Evolutionary conservation across 495 filamentous ascomycete genomes (phyloP), one percentile per base, ranked within the genome.

Genomic region (Annulohypoxylon stygium): DNA sequence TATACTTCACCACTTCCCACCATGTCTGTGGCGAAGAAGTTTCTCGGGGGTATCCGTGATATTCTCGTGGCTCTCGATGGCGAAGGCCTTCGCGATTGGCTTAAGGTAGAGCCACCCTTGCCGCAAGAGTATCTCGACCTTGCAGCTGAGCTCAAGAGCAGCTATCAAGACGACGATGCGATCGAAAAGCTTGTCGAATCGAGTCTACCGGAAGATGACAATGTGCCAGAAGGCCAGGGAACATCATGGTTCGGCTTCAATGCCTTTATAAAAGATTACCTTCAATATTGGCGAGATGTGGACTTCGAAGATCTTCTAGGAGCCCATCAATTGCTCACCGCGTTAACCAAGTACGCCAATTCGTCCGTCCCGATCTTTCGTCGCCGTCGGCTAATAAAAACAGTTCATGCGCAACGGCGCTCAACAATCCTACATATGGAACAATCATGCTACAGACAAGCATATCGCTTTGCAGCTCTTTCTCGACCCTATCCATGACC

Each of bases 401-500:
- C 65, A 90, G 92, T 71, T 91, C 93, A 78, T 92, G 89, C 75
- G 91, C 95, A 33, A 91, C 93, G 20, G 93, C 94, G 6, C 88
- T 97, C 34, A 89, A 89, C 33, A 90, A 97, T 76, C 88, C 90
- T 3, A 90, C 90, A 10, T 89, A 93, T 79, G 95, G 95, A 16
- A 86, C 90, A 37, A 82, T 97, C 70, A 86, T 97, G 58, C 85
- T 98, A 1, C 89, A 90, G 39, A 93, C 91, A 23, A 90, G 93
- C 71, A 87, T 96, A 59, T 90, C 92, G 12, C 84, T 96, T 45
- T 95, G 92, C 11, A 86, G 88, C 61, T 87, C 93, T 2, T 84
- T 98, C 18, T 90, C 93, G 5, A 90, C 90, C 68, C 83, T 96
- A 47, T 93, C 94, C 3, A 93, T 96, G 83, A 90, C 87, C 25